Evolutionary conservation across 2,329 filamentous ascomycete genomes (phyloP).

Genomic region (Annulohypoxylon truncatum): DNA sequence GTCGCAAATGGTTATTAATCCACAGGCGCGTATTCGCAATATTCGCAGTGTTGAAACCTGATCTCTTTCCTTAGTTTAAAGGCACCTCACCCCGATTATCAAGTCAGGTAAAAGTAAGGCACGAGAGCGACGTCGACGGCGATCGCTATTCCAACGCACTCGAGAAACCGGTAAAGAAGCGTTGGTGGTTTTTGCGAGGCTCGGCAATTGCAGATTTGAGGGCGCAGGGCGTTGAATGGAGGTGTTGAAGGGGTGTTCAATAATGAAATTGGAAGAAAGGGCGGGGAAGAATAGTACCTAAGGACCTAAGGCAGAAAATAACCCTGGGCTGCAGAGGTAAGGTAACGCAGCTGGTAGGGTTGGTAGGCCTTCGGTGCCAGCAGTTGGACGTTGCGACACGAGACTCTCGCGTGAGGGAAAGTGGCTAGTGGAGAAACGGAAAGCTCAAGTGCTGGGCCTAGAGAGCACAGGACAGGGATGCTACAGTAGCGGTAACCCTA

Average conservation of each 20-base stretch:
- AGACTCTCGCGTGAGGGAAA: conserved; percentile 44
- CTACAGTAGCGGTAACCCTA: conserved; percentile 37
- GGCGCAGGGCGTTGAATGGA: conserved; percentile 24
- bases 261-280: conserved; percentile 34
- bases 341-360: conserved; percentile 19
- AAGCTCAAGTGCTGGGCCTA: conserved; percentile 38
- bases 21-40: neutral
- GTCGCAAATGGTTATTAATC: conserved; percentile 38
- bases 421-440: conserved; percentile 43
- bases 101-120: neutral
- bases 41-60: neutral
- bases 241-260: conserved; percentile 20
- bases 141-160: conserved; percentile 10
- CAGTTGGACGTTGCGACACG: conserved; percentile 44
- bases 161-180: conserved; percentile 19
- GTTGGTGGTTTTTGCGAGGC: conserved; percentile 30
- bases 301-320: conserved; percentile 23
- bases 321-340: neutral
- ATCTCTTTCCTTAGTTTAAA: neutral
- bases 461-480: conserved; percentile 38
- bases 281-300: conserved; percentile 37
- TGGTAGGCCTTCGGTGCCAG: conserved; percentile 17
- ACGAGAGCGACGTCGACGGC: neutral
- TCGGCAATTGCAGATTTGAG: conserved; percentile 37
- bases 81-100: neutral